A percentile compares a stretch with the other conserved stretches of the same genome.
phyloP scores from a whole-genome alignment of 805 yeast genomes.

The Myxozyma neotropica region DNA sequence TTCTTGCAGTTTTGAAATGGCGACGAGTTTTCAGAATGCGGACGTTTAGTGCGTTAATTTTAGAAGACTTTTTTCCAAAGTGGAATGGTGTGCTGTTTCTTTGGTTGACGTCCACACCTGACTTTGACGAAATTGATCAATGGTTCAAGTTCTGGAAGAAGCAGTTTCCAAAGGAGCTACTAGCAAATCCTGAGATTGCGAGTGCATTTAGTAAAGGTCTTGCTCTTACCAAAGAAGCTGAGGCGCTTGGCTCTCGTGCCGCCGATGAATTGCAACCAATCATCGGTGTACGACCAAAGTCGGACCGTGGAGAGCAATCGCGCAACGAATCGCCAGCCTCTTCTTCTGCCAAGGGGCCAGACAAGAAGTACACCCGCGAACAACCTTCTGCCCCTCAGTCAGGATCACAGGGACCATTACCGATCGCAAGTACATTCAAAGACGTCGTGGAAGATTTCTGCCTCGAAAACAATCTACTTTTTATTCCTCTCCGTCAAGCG shows the following conservation, averaged over 20 bases:
- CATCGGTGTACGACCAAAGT: not conserved
- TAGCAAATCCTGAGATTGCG: constrained; percentile 18
- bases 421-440: constrained; percentile 55
- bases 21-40: constrained; percentile 30
- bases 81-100: constrained; percentile 40
- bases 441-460: constrained; percentile 71
- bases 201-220: constrained; percentile 37
- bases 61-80: constrained; percentile 47
- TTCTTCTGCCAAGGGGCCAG: too few relatives aligned
- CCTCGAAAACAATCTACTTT: constrained; percentile 50
- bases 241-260: constrained; percentile 37
- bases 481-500: constrained; percentile 44
- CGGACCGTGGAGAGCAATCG: not conserved
- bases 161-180: constrained; percentile 35
- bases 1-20: constrained; percentile 39
- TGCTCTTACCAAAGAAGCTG: constrained; percentile 42
- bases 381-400: constrained; percentile 31
- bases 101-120: constrained; percentile 39
- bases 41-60: constrained; percentile 39
- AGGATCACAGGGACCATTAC: not conserved
- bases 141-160: constrained; percentile 44
- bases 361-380: not conserved
- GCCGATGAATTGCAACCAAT: constrained; percentile 27
- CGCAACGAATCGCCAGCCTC: not conserved
- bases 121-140: constrained; percentile 37